phyloP scores from a whole-genome alignment of 2,329 filamentous ascomycete species.

The Tolypocladium endophyticum region DNA sequence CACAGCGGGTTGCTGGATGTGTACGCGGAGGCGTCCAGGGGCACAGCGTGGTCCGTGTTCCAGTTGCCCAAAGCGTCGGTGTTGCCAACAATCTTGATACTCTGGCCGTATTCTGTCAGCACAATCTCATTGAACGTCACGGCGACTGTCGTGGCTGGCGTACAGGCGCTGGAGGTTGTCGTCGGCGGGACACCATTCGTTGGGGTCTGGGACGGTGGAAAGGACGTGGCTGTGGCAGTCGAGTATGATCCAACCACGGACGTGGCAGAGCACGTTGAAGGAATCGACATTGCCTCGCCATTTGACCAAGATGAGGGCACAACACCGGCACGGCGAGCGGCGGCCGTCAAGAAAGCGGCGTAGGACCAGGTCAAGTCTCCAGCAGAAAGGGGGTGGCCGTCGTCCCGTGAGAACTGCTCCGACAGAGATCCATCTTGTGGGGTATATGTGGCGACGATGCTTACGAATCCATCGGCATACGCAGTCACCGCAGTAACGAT shows the following conservation, averaged over 20 bases:
- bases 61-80: conserved; percentile 50
- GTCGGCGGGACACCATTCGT: conserved; percentile 18
- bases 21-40: conserved; percentile 49
- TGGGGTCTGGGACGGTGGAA: conserved; percentile 38
- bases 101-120: conserved; percentile 49
- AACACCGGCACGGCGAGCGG: conserved; percentile 42
- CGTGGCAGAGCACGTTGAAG: conserved; percentile 34
- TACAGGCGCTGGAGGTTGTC: conserved; percentile 22
- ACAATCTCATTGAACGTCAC: conserved; percentile 54
- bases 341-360: conserved; percentile 56
- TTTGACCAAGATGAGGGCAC: conserved; percentile 48
- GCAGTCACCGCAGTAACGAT: conserved; percentile 46
- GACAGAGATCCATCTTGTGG: conserved; percentile 51
- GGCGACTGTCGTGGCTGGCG: conserved; percentile 33
- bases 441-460: conserved; percentile 52
- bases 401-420: conserved; percentile 53
- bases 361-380: conserved; percentile 65
- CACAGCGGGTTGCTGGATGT: conserved; percentile 50
- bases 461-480: conserved; percentile 52
- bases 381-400: conserved; percentile 48
- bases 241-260: conserved; percentile 41
- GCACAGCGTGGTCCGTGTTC: conserved; percentile 41
- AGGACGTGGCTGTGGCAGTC: conserved; percentile 33
- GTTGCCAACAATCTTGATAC: conserved; percentile 54
- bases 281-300: conserved; percentile 32